Conservation (phyloP, 2,329 filamentous ascomycete species). For the Epichloe hybrida region DNA sequence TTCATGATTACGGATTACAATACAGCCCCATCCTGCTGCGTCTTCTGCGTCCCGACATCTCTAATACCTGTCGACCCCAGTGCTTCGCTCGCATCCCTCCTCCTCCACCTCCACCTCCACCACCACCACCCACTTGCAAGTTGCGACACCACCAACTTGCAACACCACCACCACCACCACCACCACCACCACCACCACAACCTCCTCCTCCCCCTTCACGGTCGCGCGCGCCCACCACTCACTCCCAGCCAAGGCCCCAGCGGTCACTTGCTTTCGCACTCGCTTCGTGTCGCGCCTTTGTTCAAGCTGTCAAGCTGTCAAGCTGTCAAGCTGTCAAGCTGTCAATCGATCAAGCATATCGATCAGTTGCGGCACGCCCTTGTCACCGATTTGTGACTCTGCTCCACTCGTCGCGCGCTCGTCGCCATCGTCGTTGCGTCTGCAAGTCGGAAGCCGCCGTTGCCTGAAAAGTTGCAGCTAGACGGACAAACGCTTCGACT, state of each 20-base stretch:
- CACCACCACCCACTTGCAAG: constrained; percentile 7
- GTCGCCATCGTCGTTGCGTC: constrained; percentile 2
- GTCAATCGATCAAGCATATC: background rate
- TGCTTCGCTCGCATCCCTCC: constrained; percentile 9
- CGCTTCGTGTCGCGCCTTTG: constrained; percentile 1
- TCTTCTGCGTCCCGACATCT: background rate
- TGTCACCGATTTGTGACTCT: background rate
- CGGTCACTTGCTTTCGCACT: constrained; percentile 1
- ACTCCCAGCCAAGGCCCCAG: constrained; percentile 8
- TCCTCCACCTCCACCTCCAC: constrained; percentile 5
- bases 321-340: background rate
- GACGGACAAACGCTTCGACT: background rate
- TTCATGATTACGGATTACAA: background rate
- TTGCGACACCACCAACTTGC: constrained; percentile 2
- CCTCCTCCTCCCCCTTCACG: background rate
- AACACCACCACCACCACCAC: background rate
- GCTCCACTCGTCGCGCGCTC: background rate
- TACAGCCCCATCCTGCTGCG: background rate
- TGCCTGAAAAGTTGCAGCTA: background rate
- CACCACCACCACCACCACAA: constrained; percentile 7
- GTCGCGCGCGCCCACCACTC: constrained; percentile 8
- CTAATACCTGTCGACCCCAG: constrained; percentile 3
- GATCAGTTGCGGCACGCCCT: constrained; percentile 1
- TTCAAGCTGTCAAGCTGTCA: background rate
- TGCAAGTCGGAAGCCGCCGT: background rate